These are phyloP conservation scores for Penicillium sp. DNA, from an alignment of 2,329 filamentous ascomycete species.

Conservation along the genomic window DNA sequence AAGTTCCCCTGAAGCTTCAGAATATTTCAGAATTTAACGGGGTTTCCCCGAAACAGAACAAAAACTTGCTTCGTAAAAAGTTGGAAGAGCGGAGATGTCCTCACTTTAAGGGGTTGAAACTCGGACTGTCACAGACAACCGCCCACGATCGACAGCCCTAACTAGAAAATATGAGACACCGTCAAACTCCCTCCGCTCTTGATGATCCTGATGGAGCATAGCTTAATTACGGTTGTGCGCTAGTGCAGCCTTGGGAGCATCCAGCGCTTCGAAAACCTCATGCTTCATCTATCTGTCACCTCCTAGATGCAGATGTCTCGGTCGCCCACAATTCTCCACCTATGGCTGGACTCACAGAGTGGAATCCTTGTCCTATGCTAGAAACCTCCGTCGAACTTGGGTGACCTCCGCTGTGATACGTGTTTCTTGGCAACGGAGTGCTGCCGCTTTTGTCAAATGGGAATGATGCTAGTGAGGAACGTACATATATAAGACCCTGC, in stretches of 20 bases:
- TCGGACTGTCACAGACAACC: conserved; percentile 29
- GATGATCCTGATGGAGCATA: conserved; percentile 6
- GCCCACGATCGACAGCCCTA: conserved; percentile 21
- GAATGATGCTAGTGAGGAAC: conserved; percentile 10
- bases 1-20: neutral
- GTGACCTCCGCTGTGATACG: conserved; percentile 15
- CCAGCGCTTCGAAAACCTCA: conserved; percentile 14
- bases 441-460: conserved; percentile 13
- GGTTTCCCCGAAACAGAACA: conserved; percentile 6
- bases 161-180: conserved; percentile 15
- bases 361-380: conserved; percentile 14
- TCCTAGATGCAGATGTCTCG: conserved; percentile 19
- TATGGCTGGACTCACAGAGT: conserved; percentile 16
- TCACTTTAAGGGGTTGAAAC: conserved; percentile 27
- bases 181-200: neutral
- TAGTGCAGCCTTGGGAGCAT: conserved; percentile 9
- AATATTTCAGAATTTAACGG: conserved; percentile 3
- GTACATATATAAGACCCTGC: conserved; percentile 24
- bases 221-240: conserved; percentile 17
- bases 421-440: conserved; percentile 18
- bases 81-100: conserved; percentile 21
- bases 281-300: conserved; percentile 35
- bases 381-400: conserved; percentile 21
- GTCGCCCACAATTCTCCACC: conserved; percentile 25
- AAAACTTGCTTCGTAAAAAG: neutral